Percentiles rank a stretch among this genome's conserved stretches.
Conservation (phyloP, 768 basidiomycete genomes). For the Collybiopsis luxurians region DNA sequence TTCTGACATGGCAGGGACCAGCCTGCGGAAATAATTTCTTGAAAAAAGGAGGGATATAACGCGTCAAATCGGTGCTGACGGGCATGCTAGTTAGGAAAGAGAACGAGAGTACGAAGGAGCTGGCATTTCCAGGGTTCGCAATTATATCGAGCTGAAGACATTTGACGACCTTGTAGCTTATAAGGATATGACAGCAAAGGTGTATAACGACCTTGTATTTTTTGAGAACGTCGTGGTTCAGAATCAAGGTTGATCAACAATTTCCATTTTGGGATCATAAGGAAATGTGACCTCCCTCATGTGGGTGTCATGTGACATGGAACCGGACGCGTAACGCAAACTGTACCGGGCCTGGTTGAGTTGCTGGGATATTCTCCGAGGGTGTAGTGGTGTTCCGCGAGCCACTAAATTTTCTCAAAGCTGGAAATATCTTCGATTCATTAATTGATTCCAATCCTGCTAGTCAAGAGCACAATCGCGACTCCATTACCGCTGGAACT, state of each 20-base stretch:
- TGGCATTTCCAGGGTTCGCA: not conserved
- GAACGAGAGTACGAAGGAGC: too few relatives aligned
- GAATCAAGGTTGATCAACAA: too few relatives aligned
- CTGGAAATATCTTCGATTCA: not conserved
- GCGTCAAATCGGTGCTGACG: not conserved
- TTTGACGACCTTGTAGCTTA: not conserved
- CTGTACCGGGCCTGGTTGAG: constrained; percentile 18
- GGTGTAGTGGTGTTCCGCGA: constrained; percentile 24
- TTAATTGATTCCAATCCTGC: not conserved
- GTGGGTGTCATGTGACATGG: too few relatives aligned
- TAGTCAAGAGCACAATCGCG: not conserved
- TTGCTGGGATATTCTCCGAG: constrained; percentile 14
- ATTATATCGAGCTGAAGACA: not conserved
- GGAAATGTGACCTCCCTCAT: too few relatives aligned
- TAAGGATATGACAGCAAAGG: not conserved
- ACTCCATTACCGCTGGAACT: constrained; percentile 11
- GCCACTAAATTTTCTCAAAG: constrained; percentile 14
- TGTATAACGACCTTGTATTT: not conserved
- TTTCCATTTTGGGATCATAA: too few relatives aligned
- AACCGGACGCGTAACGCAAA: too few relatives aligned
- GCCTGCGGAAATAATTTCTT: not conserved
- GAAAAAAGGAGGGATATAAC: constrained; percentile 5
- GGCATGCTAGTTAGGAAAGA: not conserved
- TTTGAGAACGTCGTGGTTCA: not conserved
- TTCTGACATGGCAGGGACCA: not conserved